Conservation (phyloP, 129 eudicot species). For the Flaveria trinervia region DNA sequence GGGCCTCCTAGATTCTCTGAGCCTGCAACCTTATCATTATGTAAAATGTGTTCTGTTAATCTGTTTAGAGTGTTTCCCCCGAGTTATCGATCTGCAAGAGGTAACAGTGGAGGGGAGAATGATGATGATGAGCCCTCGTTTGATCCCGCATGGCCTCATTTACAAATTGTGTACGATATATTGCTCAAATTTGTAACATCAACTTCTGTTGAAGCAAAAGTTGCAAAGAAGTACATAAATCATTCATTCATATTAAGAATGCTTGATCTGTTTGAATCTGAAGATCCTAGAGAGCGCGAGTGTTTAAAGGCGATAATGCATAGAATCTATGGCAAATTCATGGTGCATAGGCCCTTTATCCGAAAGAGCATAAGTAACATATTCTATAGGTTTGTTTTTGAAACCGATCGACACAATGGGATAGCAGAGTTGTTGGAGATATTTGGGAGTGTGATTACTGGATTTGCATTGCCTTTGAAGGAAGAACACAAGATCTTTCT, state of each 20-base stretch:
- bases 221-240: conserved; percentile 80
- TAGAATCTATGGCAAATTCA: conserved; percentile 79
- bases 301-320: conserved; percentile 79
- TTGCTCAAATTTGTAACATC: conserved; percentile 76
- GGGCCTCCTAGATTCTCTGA: conserved; percentile 75
- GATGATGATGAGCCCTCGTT: conserved; percentile 81
- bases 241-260: conserved; percentile 65
- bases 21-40: conserved; percentile 79
- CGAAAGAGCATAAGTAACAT: conserved; percentile 69
- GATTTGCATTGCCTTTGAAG: conserved; percentile 89
- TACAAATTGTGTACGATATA: conserved; percentile 83
- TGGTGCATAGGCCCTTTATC: conserved; percentile 82
- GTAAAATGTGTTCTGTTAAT: conserved; percentile 90
- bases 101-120: conserved; percentile 50
- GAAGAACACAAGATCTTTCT: conserved; percentile 93
- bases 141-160: conserved; percentile 94
- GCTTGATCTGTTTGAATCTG: conserved; percentile 75
- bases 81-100: conserved; percentile 42
- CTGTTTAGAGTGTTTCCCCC: conserved; percentile 86
- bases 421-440: conserved; percentile 88
- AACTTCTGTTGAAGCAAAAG: conserved; percentile 71
- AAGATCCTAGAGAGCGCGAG: conserved; percentile 91
- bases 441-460: conserved; percentile 87
- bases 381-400: conserved; percentile 73
- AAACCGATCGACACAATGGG: conserved; percentile 75